Evolutionary conservation across 1,284 basidiomycete genomes (phyloP).

Genomic region (Peniophora sp.): DNA sequence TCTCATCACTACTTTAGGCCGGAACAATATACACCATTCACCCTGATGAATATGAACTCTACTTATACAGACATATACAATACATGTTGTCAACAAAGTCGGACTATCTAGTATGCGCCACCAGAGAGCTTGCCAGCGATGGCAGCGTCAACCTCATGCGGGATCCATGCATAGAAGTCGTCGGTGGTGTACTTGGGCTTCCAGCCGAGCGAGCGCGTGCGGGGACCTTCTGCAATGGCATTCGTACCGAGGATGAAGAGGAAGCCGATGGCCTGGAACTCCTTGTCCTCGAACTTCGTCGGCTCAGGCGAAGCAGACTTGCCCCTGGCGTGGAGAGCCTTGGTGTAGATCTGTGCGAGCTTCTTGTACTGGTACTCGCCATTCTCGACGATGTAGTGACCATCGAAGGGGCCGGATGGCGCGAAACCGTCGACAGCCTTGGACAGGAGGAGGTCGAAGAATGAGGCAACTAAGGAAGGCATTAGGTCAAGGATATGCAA

Average conservation of each 20-base stretch:
- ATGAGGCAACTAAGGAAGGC: slow-evolving; percentile 22
- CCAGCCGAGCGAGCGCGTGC: slow-evolving; percentile 49
- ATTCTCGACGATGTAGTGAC: slow-evolving; percentile 42
- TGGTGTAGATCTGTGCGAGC: slow-evolving; percentile 21
- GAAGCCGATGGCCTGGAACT: slow-evolving; percentile 10
- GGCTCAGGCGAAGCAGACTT: slow-evolving; percentile 28
- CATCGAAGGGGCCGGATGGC: slow-evolving; percentile 34
- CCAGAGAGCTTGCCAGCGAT: too few species aligned
- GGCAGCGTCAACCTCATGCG: slow-evolving; percentile 1
- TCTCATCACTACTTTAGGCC: too few species aligned
- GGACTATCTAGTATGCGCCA: too few species aligned
- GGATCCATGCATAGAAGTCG: slow-evolving; percentile 40
- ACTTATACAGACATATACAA: too few species aligned
- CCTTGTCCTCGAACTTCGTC: slow-evolving; percentile 33
- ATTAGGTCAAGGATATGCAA: background rate
- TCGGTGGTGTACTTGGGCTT: slow-evolving; percentile 35
- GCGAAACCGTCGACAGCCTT: slow-evolving; percentile 22
- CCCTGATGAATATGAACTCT: too few species aligned
- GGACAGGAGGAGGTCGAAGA: slow-evolving; percentile 33
- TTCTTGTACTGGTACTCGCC: slow-evolving; percentile 33
- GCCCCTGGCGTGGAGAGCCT: slow-evolving; percentile 26
- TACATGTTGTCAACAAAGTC: too few species aligned
- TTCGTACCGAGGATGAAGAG: slow-evolving; percentile 39
- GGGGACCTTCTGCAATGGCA: slow-evolving; percentile 39
- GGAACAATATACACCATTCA: too few species aligned